Evolutionary conservation across 148 eudicot genomes (phyloP), one percentile per base, ranked within the genome.

Genomic region (Fagopyrum esculentum): DNA sequence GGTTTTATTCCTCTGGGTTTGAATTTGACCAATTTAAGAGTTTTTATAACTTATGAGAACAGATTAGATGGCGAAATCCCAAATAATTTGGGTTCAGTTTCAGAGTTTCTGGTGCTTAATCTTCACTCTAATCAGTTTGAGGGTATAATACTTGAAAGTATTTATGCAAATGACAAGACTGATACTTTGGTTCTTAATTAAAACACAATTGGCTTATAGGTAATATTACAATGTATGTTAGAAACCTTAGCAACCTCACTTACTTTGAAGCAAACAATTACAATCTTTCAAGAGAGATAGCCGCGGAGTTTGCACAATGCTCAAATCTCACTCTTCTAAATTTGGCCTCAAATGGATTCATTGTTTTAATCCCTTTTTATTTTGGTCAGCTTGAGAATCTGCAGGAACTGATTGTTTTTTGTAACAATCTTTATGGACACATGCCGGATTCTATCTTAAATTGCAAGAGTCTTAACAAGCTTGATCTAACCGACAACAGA

Each of bases 1-100:
- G 98, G 96, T 46, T 84, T 91, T 40, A 89, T 95, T 55, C 98
- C 98, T 15, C 8, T 95, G 93, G 97, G 83, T 95, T n/a, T 93
- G 6, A 90, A 90, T 73, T 83, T 94, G 77, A 90, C 88, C 46
- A 82, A 79, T 45, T 81, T 94, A 63, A 89, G 88, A 75, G 86
- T 87, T 22, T 90, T 95, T 79, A 71, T 96, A 16, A 97, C 99
- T 16, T 95, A 92, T 85, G 99, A 95, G 85, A 95, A 95, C 74
- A 76, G 75, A 4, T 76, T 95, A 15, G 72, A 75, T 44, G 99
- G 97, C 66, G 74, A 75, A 19, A 88, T 95, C 16, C 96, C 99
- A 45, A 83, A 80, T 50, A 85, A 79, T 70, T 83, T 95, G 71
- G 99, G 99, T 7, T 77, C 78, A 43, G 68, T 79, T 78, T 87